phyloP scores from a whole-genome alignment of 2,329 filamentous ascomycete species.

The Epichloe amarillans region DNA sequence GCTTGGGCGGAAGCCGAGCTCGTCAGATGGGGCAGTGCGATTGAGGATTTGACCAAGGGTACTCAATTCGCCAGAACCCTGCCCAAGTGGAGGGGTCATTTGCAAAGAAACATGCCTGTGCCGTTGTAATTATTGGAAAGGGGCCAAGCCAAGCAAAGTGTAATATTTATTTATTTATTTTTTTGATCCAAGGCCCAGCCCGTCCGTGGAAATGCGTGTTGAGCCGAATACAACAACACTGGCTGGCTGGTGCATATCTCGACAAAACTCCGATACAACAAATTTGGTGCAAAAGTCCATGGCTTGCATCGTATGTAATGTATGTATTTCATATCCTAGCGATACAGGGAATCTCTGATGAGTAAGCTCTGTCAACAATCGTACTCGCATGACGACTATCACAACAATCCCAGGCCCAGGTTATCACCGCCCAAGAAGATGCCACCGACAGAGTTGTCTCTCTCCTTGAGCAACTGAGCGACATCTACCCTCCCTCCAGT shows the following conservation, averaged over 20 bases:
- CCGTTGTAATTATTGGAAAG: constrained; percentile 11
- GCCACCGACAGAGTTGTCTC: constrained; percentile 29
- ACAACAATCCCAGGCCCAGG: constrained; percentile 15
- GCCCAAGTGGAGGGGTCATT: constrained; percentile 40
- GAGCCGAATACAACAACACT: too few relatives aligned
- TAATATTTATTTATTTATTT: too few relatives aligned
- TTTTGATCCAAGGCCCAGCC: too few relatives aligned
- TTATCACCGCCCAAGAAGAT: constrained; percentile 29
- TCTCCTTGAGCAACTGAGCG: constrained; percentile 52
- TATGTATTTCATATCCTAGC: not conserved
- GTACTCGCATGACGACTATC: not conserved
- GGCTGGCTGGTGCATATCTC: too few relatives aligned
- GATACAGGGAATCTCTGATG: not conserved
- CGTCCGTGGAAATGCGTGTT: too few relatives aligned
- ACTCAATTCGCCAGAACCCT: constrained; percentile 32
- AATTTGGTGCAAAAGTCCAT: too few relatives aligned
- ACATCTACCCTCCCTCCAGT: constrained; percentile 77
- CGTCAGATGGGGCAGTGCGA: constrained; percentile 48
- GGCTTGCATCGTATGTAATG: not conserved
- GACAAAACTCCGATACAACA: too few relatives aligned
- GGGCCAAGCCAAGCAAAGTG: too few relatives aligned
- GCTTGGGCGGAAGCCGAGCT: constrained; percentile 46
- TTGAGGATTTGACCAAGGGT: constrained; percentile 39
- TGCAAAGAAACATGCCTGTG: constrained; percentile 30
- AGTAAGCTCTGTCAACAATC: not conserved